A percentile compares a stretch with the other conserved stretches of the same genome.
These are phyloP conservation scores for Sisymbrium irio DNA, from an alignment of 345 rosid genomes.

Conservation along the genomic window DNA sequence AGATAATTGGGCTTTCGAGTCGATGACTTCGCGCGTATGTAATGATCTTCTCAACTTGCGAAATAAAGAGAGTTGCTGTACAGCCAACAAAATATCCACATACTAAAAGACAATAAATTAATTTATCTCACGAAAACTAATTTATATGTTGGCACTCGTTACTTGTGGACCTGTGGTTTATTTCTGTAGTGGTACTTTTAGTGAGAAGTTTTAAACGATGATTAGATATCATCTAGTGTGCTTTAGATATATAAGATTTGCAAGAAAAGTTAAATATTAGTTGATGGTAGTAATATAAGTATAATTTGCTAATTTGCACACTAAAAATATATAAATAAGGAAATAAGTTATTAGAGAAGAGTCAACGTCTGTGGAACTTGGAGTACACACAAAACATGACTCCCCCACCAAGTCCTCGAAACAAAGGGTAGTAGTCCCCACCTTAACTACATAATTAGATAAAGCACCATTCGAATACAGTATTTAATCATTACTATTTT, in stretches of 20 bases:
- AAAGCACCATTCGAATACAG: background rate
- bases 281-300: background rate
- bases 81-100: background rate
- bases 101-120: background rate
- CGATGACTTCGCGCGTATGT: background rate
- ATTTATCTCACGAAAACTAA: background rate
- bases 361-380: constrained; percentile 19
- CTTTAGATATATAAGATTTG: background rate
- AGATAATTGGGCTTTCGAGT: background rate
- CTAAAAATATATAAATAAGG: too few species aligned
- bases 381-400: constrained; percentile 33
- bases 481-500: background rate
- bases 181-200: background rate
- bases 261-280: background rate
- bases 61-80: background rate
- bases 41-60: background rate
- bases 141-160: background rate
- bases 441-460: constrained; percentile 10
- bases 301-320: background rate
- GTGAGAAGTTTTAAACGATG: background rate
- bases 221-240: background rate
- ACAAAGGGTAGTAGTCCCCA: background rate
- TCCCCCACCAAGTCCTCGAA: constrained; percentile 18
- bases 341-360: too few species aligned
- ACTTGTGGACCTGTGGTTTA: background rate